These are phyloP conservation scores for Fraxinus ornus DNA, from an alignment of 305 asterid species.

Conservation along the genomic window DNA sequence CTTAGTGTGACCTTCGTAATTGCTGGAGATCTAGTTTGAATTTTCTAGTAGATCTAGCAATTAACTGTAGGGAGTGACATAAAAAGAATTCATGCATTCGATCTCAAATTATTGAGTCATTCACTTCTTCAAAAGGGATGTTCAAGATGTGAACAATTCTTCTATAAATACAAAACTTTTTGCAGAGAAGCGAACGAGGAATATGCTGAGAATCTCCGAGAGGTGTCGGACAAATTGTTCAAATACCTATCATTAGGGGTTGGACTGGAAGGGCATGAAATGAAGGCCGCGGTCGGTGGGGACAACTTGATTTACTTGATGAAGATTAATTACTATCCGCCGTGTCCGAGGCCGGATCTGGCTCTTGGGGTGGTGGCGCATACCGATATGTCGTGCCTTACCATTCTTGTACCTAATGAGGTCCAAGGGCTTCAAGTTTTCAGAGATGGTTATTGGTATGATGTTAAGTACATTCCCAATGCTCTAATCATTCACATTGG, in stretches of 20 bases:
- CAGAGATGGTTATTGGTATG: slow-evolving; percentile 47
- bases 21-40: neutral
- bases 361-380: slow-evolving; percentile 70
- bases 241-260: slow-evolving; percentile 46
- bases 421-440: slow-evolving; percentile 66
- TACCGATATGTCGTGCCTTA: slow-evolving; percentile 57
- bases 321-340: slow-evolving; percentile 63
- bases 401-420: slow-evolving; percentile 62
- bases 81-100: neutral
- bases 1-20: neutral
- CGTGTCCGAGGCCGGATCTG: slow-evolving; percentile 64
- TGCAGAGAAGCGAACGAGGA: slow-evolving; percentile 50
- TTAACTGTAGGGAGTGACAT: neutral
- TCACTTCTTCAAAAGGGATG: neutral
- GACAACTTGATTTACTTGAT: slow-evolving; percentile 37
- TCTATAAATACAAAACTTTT: neutral
- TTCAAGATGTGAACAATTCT: neutral
- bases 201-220: slow-evolving; percentile 29
- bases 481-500: slow-evolving; percentile 63
- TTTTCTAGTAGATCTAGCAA: neutral
- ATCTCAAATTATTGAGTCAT: neutral
- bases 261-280: slow-evolving; percentile 43
- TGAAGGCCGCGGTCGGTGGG: slow-evolving; percentile 46
- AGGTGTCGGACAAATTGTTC: slow-evolving; percentile 34
- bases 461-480: slow-evolving; percentile 58